These are phyloP conservation scores for Debaryomyces singareniensis DNA, from an alignment of 1,139 yeast genomes.

Conservation along the genomic window DNA sequence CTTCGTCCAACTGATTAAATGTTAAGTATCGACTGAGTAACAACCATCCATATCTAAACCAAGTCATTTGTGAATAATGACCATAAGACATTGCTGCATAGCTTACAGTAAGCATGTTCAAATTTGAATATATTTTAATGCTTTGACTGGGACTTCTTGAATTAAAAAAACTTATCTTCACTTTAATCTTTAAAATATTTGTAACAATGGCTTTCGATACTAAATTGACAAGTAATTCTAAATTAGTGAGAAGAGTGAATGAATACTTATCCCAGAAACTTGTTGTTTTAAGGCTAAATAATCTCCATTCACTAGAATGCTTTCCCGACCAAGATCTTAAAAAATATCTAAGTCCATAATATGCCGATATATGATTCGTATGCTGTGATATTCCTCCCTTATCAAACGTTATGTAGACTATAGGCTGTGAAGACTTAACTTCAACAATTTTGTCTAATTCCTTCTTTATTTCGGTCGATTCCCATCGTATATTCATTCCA, in stretches of 20 bases:
- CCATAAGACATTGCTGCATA: slow-evolving; percentile 77
- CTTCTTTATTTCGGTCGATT: slow-evolving; percentile 31
- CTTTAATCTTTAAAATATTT: slow-evolving; percentile 28
- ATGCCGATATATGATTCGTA: slow-evolving; percentile 72
- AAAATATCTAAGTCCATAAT: slow-evolving; percentile 46
- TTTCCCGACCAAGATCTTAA: slow-evolving; percentile 4
- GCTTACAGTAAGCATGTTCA: slow-evolving; percentile 53
- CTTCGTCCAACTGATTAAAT: slow-evolving; percentile 55
- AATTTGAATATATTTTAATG: slow-evolving; percentile 43
- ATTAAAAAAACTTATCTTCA: slow-evolving; percentile 37
- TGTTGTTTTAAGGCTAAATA: slow-evolving; percentile 41
- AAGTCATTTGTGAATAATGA: slow-evolving; percentile 86
- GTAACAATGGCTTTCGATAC: slow-evolving; percentile 25
- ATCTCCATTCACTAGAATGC: slow-evolving; percentile 12
- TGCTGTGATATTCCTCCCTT: slow-evolving; percentile 77
- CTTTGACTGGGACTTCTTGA: slow-evolving; percentile 16
- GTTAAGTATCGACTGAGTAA: slow-evolving; percentile 68
- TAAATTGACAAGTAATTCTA: slow-evolving; percentile 34
- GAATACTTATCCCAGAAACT: slow-evolving; percentile 47
- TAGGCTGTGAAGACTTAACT: slow-evolving; percentile 12
- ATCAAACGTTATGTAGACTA: slow-evolving; percentile 75
- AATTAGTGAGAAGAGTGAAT: slow-evolving; percentile 40
- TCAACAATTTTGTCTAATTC: slow-evolving; percentile 16
- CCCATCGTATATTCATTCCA: slow-evolving; percentile 72
- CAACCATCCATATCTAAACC: slow-evolving; percentile 94